Base-by-base conservation (phyloP, 2,329 filamentous ascomycete species). In the Cryoendolithus antarcticus region DNA sequence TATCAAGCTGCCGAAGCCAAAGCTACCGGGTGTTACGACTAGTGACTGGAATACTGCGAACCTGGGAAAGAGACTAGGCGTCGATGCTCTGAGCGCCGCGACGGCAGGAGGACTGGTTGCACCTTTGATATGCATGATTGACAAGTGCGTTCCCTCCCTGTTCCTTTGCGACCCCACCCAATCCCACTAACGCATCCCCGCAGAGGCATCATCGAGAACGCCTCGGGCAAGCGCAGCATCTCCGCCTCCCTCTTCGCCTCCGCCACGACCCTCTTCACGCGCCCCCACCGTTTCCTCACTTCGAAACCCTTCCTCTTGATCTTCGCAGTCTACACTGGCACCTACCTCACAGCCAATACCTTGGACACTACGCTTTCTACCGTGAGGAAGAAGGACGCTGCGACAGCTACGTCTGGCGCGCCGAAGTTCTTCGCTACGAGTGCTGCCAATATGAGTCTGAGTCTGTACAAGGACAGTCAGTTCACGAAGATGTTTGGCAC, bases 401-500 rank as follows among this genome's bases (percentile, higher is more conserved):
- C 68, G 4, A 61, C 67, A 49, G 78, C 85, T 27, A 88, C 84
- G 1, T 70, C 82, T 6, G 86, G 86, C 40, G 72, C 78, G 0
- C 62, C 74, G 44, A 95, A 95, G 59, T 95, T 96, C 64, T 65
- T 77, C 51, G 78, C 82, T 37, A 89, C 85, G 1, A 82, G 77
- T 10, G 64, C 74, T n/a, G 77, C 86, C 40, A 96, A 95, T 63
- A 79, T 94, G 61, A 75, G 77, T 6, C 70, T 94, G 29, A 86
- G 85, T 61, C 76, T 94, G 34, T 86, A 91, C 71, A 95, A 94
- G 61, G 88, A 94, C 64, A 79, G 80, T 51, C 76, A 81, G 44
- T 94, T 89, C 59, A 85, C 85, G 1, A 75, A 77, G 53, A 73
- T 94, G 54, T 94, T 93, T 58, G 84, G 84, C 9, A 75, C 80